phyloP scores from a whole-genome alignment of 1,284 basidiomycete genomes.

The Ganoderma leucocontextum region DNA sequence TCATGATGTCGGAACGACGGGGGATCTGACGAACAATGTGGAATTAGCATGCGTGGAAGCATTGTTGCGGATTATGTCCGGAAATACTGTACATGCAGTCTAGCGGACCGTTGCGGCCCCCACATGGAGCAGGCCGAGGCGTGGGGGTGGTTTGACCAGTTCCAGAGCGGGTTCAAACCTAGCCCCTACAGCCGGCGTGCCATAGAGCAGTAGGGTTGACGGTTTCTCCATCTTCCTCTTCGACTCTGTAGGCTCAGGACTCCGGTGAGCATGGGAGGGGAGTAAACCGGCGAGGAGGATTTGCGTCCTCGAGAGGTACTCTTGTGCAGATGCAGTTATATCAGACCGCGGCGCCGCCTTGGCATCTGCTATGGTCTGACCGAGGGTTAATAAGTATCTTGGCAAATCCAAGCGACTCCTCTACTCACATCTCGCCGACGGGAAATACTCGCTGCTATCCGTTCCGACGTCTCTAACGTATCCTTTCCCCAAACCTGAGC shows the following conservation, averaged over 20 bases:
- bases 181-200: constrained; percentile 43
- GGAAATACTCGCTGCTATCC: constrained; percentile 19
- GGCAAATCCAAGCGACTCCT: neutral
- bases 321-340: constrained; percentile 26
- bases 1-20: constrained; percentile 4
- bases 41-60: constrained; percentile 17
- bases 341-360: constrained; percentile 17
- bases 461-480: constrained; percentile 4
- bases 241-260: constrained; percentile 11
- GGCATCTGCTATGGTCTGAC: constrained; percentile 16
- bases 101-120: constrained; percentile 40
- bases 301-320: constrained; percentile 42
- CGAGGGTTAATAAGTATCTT: constrained; percentile 1
- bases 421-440: constrained; percentile 19
- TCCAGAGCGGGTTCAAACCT: constrained; percentile 48
- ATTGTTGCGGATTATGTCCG: constrained; percentile 12
- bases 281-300: constrained; percentile 46
- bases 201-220: constrained; percentile 38
- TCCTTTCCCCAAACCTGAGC: constrained; percentile 21
- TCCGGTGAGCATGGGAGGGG: constrained; percentile 38
- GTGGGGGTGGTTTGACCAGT: constrained; percentile 53
- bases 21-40: constrained; percentile 10
- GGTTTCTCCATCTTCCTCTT: constrained; percentile 33
- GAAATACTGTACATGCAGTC: constrained; percentile 27
- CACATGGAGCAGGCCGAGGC: constrained; percentile 53